These are phyloP conservation scores for Daldinia vernicosa DNA, from an alignment of 495 filamentous ascomycete species.

Conservation along the genomic window DNA sequence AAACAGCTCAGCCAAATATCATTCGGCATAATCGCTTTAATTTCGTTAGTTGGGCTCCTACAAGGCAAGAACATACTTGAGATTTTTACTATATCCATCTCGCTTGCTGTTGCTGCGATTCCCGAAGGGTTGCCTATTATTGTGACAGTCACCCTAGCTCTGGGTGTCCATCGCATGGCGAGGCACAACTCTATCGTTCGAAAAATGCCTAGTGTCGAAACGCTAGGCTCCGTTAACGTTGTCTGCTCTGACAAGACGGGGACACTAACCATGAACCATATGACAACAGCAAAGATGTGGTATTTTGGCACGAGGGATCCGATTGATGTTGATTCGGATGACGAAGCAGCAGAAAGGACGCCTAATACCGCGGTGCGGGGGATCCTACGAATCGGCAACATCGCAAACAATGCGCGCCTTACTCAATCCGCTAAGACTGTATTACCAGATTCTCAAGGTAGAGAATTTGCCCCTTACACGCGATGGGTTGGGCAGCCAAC, in stretches of 20 bases:
- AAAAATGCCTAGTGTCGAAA: slow-evolving; percentile 94
- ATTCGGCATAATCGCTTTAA: slow-evolving; percentile 91
- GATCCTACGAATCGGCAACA: slow-evolving; percentile 88
- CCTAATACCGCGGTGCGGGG: slow-evolving; percentile 77
- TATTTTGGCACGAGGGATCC: slow-evolving; percentile 77
- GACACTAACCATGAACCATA: slow-evolving; percentile 95
- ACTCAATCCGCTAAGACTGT: slow-evolving; percentile 77
- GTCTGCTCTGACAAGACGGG: slow-evolving; percentile 99
- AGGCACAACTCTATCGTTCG: slow-evolving; percentile 92
- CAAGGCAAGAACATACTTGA: slow-evolving; percentile 90
- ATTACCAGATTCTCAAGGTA: slow-evolving; percentile 75
- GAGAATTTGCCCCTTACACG: slow-evolving; percentile 71
- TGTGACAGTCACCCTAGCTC: slow-evolving; percentile 92
- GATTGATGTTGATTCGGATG: slow-evolving; percentile 77
- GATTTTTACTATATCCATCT: slow-evolving; percentile 98
- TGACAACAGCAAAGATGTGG: slow-evolving; percentile 98
- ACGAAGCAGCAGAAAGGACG: slow-evolving; percentile 64
- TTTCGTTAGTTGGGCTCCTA: slow-evolving; percentile 85
- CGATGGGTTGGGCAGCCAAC: slow-evolving; percentile 98
- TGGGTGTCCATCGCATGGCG: slow-evolving; percentile 96
- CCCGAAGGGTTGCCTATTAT: slow-evolving; percentile 98
- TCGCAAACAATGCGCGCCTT: slow-evolving; percentile 93
- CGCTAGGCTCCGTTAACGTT: slow-evolving; percentile 96
- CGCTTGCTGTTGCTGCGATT: slow-evolving; percentile 94
- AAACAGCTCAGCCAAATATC: slow-evolving; percentile 95